Percentiles rank a stretch among this genome's conserved stretches.
Conservation (phyloP, 306 rosid species). For the Ceratonia siliqua region DNA sequence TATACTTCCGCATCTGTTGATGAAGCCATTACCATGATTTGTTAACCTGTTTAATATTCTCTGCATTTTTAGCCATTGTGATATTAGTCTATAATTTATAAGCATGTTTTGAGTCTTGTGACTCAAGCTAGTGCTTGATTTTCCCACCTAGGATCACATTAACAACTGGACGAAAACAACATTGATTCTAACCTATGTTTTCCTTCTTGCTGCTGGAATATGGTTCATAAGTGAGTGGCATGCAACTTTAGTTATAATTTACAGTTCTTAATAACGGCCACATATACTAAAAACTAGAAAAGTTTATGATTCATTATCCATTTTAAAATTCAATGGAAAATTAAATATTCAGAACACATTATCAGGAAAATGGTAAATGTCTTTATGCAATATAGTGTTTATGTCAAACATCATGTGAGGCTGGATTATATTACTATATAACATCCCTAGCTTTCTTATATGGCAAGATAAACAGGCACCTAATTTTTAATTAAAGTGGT, state of each 20-base stretch:
- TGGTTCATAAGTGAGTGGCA: slow-evolving; percentile 77
- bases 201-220: slow-evolving; percentile 71
- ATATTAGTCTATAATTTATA: slow-evolving; percentile 10
- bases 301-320: neutral
- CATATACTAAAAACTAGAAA: neutral
- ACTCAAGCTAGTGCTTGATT: slow-evolving; percentile 20
- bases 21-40: slow-evolving; percentile 2
- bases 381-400: too few relatives aligned
- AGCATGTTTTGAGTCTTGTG: slow-evolving; percentile 17
- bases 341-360: neutral
- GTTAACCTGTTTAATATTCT: slow-evolving; percentile 19
- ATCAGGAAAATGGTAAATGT: slow-evolving; percentile 5
- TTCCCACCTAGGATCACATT: slow-evolving; percentile 60
- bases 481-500: too few relatives aligned
- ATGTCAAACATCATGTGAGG: too few relatives aligned
- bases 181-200: slow-evolving; percentile 63
- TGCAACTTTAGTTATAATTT: slow-evolving; percentile 15
- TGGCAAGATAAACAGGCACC: too few relatives aligned
- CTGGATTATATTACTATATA: too few relatives aligned
- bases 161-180: slow-evolving; percentile 77
- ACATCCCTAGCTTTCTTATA: too few relatives aligned
- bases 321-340: neutral
- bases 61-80: slow-evolving; percentile 1
- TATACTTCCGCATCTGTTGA: neutral
- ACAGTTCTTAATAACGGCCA: slow-evolving; percentile 7